These are phyloP conservation scores for Monosporascus cannonballus DNA, from an alignment of 2,329 filamentous ascomycete species.

Conservation along the genomic window DNA sequence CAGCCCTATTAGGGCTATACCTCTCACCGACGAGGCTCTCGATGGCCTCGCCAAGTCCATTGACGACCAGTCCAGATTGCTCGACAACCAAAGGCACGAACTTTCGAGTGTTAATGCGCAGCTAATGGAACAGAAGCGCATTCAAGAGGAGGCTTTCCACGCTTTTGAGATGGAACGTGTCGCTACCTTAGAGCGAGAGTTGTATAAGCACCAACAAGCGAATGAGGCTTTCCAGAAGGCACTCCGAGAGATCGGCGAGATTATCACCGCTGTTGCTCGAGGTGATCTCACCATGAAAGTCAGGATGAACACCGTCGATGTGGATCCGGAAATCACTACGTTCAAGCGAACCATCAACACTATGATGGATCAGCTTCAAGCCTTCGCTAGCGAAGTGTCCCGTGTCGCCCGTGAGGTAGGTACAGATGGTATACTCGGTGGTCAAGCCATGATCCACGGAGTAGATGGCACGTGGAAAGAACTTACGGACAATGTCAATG, in stretches of 20 bases:
- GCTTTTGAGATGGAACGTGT: constrained; percentile 84
- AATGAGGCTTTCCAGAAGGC: constrained; percentile 99
- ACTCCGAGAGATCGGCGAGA: constrained; percentile 90
- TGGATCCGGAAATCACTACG: constrained; percentile 95
- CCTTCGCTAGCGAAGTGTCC: constrained; percentile 94
- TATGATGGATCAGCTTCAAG: constrained; percentile 97
- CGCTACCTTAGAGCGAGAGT: constrained; percentile 80
- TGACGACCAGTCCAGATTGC: constrained; percentile 87
- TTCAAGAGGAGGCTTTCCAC: constrained; percentile 76
- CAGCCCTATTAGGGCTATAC: constrained; percentile 34
- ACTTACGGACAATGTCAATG: constrained; percentile 82
- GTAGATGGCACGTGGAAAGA: constrained; percentile 98
- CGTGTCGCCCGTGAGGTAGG: constrained; percentile 92
- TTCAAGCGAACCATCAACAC: constrained; percentile 98
- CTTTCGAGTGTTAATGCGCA: constrained; percentile 81
- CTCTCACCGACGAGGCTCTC: constrained; percentile 75
- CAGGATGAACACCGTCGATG: constrained; percentile 88
- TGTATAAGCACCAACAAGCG: constrained; percentile 95
- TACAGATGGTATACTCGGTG: constrained; percentile 88
- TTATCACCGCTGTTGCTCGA: constrained; percentile 91
- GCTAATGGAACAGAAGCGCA: constrained; percentile 76
- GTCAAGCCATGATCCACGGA: constrained; percentile 87
- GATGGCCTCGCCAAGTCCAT: constrained; percentile 84
- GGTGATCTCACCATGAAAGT: constrained; percentile 97
- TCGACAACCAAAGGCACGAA: constrained; percentile 80